These are phyloP conservation scores for Syzygium aqueum DNA, from an alignment of 345 rosid species.

Conservation along the genomic window DNA sequence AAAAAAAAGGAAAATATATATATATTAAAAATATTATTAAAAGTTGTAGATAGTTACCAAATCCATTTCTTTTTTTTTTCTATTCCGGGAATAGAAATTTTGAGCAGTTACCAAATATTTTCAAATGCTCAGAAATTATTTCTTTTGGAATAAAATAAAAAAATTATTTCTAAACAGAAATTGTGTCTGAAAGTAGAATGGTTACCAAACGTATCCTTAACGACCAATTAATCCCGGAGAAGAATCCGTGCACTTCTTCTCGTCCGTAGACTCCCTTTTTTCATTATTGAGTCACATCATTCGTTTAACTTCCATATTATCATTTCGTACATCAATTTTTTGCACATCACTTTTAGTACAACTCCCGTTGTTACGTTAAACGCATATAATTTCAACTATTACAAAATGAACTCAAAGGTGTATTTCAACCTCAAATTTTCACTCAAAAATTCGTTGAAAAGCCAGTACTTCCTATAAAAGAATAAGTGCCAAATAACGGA, in stretches of 20 bases:
- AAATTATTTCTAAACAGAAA: too few species aligned
- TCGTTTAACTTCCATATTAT: not conserved
- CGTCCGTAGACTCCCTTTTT: not conserved
- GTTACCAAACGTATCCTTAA: too few species aligned
- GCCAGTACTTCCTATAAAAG: not conserved
- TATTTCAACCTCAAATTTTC: not conserved
- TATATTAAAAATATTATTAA: too few species aligned
- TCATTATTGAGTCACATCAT: not conserved
- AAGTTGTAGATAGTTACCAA: too few species aligned
- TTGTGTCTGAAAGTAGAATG: too few species aligned
- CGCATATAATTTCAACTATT: not conserved
- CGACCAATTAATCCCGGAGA: too few species aligned
- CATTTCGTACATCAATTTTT: not conserved
- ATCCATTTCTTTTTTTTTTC: too few species aligned
- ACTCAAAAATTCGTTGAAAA: not conserved
- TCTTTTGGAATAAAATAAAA: too few species aligned
- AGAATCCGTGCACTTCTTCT: not conserved
- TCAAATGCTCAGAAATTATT: too few species aligned
- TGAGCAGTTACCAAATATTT: too few species aligned
- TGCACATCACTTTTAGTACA: not conserved
- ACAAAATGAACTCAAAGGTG: not conserved
- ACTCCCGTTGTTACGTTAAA: not conserved
- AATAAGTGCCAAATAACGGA: not conserved
- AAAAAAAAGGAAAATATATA: too few species aligned
- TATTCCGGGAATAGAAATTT: too few species aligned